These are phyloP conservation scores for Pistacia atlantica DNA, from an alignment of 345 rosid genomes.

Conservation along the genomic window DNA sequence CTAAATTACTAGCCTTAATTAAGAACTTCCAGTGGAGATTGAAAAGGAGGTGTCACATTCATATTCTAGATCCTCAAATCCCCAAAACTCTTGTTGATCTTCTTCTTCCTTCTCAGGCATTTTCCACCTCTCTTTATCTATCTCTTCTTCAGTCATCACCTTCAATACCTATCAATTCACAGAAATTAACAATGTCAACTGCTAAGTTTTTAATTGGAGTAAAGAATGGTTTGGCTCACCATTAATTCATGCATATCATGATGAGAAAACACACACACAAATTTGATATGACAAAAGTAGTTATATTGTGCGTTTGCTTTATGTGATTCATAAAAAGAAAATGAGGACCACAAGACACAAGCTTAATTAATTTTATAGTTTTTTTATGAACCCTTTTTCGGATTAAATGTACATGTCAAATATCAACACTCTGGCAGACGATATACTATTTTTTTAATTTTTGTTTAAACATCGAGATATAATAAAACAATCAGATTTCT, in stretches of 20 bases:
- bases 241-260: background rate
- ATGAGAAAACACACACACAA: conserved; percentile 9
- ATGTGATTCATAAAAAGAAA: conserved; percentile 7
- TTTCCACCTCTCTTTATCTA: conserved; percentile 74
- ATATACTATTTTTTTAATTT: background rate
- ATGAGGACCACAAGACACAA: conserved; percentile 5
- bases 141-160: conserved; percentile 58
- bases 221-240: background rate
- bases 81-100: conserved; percentile 79
- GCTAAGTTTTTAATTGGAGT: background rate
- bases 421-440: conserved; percentile 13
- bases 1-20: background rate
- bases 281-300: background rate
- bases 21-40: conserved; percentile 52
- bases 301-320: background rate
- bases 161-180: conserved; percentile 57
- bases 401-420: conserved; percentile 14
- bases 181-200: background rate
- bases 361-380: conserved; percentile 9
- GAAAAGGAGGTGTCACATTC: conserved; percentile 61
- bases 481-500: too few relatives aligned
- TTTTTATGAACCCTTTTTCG: conserved; percentile 1
- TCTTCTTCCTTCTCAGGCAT: conserved; percentile 73
- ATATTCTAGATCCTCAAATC: conserved; percentile 85
- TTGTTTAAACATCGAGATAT: too few relatives aligned